Percentiles rank a stretch among this genome's conserved stretches.
phyloP scores from a whole-genome alignment of 352 stramenopile species.

The Ophiocytium majus region DNA sequence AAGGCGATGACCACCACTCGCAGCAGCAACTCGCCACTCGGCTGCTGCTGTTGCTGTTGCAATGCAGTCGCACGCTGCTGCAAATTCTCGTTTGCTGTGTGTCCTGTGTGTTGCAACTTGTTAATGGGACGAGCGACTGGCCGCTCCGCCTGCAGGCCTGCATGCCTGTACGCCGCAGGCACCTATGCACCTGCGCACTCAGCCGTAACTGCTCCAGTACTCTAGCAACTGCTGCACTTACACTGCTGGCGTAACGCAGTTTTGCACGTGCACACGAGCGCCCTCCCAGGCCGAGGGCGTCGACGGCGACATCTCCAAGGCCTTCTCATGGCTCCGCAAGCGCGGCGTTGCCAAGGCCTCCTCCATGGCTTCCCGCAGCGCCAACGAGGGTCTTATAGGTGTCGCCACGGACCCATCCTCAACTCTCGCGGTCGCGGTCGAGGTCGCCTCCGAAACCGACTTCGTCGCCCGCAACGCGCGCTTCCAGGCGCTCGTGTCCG shows the following conservation, averaged over 20 bases:
- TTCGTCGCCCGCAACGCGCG: slow-evolving; percentile 82
- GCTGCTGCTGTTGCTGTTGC: too few relatives aligned
- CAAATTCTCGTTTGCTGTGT: too few relatives aligned
- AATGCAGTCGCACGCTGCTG: too few relatives aligned
- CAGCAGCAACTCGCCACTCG: too few relatives aligned
- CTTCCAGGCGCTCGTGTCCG: slow-evolving; percentile 68
- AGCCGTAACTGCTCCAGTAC: too few relatives aligned
- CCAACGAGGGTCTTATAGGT: slow-evolving; percentile 69
- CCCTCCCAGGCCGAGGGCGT: slow-evolving; percentile 64
- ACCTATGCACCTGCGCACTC: neutral
- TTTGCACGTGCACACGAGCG: too few relatives aligned
- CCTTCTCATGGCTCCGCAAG: slow-evolving; percentile 81
- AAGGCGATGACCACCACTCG: too few relatives aligned
- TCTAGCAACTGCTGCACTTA: too few relatives aligned
- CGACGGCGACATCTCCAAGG: slow-evolving; percentile 71
- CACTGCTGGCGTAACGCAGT: too few relatives aligned
- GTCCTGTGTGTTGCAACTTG: too few relatives aligned
- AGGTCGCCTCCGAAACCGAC: slow-evolving; percentile 85
- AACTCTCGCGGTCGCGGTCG: slow-evolving; percentile 68
- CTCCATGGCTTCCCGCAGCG: slow-evolving; percentile 68
- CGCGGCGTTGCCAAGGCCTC: slow-evolving; percentile 74
- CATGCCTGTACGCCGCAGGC: neutral
- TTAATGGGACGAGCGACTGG: too few relatives aligned
- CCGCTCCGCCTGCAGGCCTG: neutral
- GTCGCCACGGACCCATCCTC: slow-evolving; percentile 24